Percentiles rank a stretch among this genome's conserved stretches.
Evolutionary conservation across 169 alveolate species (phyloP).

Genomic region (Plasmodium vinckei): DNA sequence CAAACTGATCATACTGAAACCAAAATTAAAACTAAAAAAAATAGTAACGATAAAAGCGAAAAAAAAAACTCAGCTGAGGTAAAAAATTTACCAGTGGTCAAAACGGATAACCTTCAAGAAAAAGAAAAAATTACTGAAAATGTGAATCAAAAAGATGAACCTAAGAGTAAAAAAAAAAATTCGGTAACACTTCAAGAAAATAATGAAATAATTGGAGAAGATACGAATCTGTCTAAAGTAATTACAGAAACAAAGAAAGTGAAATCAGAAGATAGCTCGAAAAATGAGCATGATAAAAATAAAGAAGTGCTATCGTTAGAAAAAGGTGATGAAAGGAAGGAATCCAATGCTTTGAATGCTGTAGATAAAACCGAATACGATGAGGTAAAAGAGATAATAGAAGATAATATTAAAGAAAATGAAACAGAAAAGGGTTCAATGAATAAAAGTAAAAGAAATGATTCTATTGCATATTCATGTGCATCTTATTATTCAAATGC

Average conservation of each 20-base stretch:
- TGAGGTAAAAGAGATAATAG: constrained; percentile 11
- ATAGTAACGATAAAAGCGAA: background rate
- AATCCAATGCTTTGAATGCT: background rate
- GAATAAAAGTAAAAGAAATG: constrained; percentile 25
- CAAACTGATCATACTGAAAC: background rate
- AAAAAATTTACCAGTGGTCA: too few relatives aligned
- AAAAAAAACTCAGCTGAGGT: too few relatives aligned
- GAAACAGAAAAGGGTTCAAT: background rate
- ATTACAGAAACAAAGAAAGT: background rate
- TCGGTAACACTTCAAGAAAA: background rate
- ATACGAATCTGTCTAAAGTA: background rate
- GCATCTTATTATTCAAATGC: constrained; percentile 33
- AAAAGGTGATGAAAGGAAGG: background rate
- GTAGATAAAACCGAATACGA: background rate
- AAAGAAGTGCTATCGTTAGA: background rate
- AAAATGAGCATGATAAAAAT: background rate
- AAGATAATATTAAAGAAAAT: constrained; percentile 1
- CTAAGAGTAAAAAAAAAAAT: background rate
- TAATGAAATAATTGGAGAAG: background rate
- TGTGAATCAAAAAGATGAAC: background rate
- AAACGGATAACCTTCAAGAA: too few relatives aligned
- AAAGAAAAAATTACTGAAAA: too few relatives aligned
- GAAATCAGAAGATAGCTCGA: background rate
- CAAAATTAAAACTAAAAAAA: background rate
- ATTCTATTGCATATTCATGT: constrained; percentile 32